phyloP scores from a whole-genome alignment of 768 basidiomycete species.

The Lepiota venenata region DNA sequence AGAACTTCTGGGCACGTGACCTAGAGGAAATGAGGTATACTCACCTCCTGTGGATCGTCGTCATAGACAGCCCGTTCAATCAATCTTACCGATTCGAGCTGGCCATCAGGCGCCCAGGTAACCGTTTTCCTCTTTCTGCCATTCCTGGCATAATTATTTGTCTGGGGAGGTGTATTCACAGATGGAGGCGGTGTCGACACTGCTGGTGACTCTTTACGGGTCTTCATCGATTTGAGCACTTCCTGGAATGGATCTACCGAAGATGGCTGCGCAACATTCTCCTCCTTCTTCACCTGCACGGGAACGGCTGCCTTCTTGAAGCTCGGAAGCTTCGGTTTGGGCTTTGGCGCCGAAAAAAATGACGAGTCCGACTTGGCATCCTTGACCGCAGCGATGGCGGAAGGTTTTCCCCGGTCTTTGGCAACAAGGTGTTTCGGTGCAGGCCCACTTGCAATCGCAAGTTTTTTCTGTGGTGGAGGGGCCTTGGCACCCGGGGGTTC shows the following conservation, averaged over 20 bases:
- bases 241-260: slow-evolving; percentile 82
- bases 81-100: slow-evolving; percentile 70
- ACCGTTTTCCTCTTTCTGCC: slow-evolving; percentile 76
- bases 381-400: slow-evolving; percentile 43
- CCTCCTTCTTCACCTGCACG: slow-evolving; percentile 46
- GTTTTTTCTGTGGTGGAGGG: slow-evolving; percentile 64
- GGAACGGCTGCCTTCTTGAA: slow-evolving; percentile 71
- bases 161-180: slow-evolving; percentile 29
- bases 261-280: slow-evolving; percentile 73
- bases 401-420: slow-evolving; percentile 54
- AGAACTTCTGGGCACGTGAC: slow-evolving; percentile 27
- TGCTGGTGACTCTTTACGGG: slow-evolving; percentile 59
- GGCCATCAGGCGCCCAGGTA: slow-evolving; percentile 71
- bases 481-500: slow-evolving; percentile 45
- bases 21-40: slow-evolving; percentile 38
- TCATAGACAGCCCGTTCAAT: slow-evolving; percentile 89
- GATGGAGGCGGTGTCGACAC: slow-evolving; percentile 52
- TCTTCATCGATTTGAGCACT: slow-evolving; percentile 73
- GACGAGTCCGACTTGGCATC: slow-evolving; percentile 84
- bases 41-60: slow-evolving; percentile 85
- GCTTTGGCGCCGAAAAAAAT: slow-evolving; percentile 86
- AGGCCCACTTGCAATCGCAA: slow-evolving; percentile 44
- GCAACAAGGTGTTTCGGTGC: slow-evolving; percentile 39
- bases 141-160: slow-evolving; percentile 29
- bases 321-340: slow-evolving; percentile 78